Conservation (phyloP, 73 alveolate genomes). For the Stentor roeselii region DNA sequence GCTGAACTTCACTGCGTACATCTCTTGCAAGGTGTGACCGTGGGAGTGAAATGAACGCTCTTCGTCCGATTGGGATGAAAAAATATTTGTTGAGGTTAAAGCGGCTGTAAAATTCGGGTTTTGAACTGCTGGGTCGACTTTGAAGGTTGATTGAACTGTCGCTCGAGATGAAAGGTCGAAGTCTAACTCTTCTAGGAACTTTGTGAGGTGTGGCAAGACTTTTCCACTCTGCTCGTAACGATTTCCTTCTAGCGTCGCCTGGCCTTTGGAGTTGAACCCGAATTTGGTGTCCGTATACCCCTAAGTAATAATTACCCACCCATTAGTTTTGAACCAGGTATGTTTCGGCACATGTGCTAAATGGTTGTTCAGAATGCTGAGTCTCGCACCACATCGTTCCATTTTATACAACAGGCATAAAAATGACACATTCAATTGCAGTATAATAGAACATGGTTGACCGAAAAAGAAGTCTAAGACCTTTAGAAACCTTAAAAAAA, state of each 20-base stretch:
- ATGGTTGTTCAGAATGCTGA: not conserved
- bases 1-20: slow-evolving; percentile 27
- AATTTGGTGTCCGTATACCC: slow-evolving; percentile 83
- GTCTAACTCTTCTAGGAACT: slow-evolving; percentile 54
- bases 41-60: slow-evolving; percentile 85
- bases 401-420: not conserved
- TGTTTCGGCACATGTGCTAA: slow-evolving; percentile 4
- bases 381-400: not conserved
- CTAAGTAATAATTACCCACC: slow-evolving; percentile 54
- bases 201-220: slow-evolving; percentile 66
- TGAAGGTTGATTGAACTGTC: slow-evolving; percentile 55
- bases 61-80: slow-evolving; percentile 62
- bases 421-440: no score
- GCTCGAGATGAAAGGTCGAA: slow-evolving; percentile 56
- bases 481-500: not conserved
- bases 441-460: not conserved
- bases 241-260: slow-evolving; percentile 67
- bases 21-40: slow-evolving; percentile 82
- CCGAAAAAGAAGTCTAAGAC: not conserved
- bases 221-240: slow-evolving; percentile 70
- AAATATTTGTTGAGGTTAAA: slow-evolving; percentile 46
- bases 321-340: slow-evolving; percentile 70
- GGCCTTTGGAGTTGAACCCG: slow-evolving; percentile 52
- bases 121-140: slow-evolving; percentile 65
- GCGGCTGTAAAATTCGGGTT: slow-evolving; percentile 66